Percentiles rank a stretch among this genome's conserved stretches.
These are phyloP conservation scores for Vitis labrusca DNA, from an alignment of 164 flowering plant species.

Conservation along the genomic window DNA sequence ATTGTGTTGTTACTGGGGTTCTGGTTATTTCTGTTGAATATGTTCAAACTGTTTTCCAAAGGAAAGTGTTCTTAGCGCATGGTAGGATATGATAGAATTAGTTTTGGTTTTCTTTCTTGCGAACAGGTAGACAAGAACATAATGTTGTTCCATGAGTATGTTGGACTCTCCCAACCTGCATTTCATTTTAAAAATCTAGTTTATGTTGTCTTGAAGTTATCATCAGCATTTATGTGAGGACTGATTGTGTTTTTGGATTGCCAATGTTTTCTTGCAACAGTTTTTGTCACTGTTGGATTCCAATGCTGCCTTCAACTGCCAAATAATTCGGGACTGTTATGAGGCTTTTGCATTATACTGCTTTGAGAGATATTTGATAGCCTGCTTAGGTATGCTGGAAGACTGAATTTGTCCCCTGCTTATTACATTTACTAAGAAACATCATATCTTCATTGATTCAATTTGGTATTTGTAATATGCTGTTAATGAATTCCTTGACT, in stretches of 20 bases:
- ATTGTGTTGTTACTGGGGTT: not conserved
- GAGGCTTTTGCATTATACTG: slow-evolving; percentile 99
- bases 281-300: slow-evolving; percentile 75
- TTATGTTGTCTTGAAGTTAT: not conserved
- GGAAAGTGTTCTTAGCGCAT: no score
- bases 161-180: not conserved
- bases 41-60: no score
- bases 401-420: not conserved
- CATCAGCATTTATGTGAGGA: not conserved
- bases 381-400: slow-evolving; percentile 79
- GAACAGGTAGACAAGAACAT: no score
- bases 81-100: no score
- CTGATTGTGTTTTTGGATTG: slow-evolving; percentile 1
- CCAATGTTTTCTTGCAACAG: slow-evolving; percentile 38
- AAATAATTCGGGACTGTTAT: slow-evolving; percentile 91
- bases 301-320: slow-evolving; percentile 79
- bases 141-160: not conserved
- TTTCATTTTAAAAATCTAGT: not conserved
- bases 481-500: no score
- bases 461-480: no score
- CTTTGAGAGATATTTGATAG: slow-evolving; percentile 96
- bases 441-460: not conserved
- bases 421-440: not conserved
- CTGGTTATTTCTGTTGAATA: not conserved
- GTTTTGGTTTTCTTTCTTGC: no score